phyloP scores from a whole-genome alignment of 306 rosid genomes.

The Glycine tomentella region DNA sequence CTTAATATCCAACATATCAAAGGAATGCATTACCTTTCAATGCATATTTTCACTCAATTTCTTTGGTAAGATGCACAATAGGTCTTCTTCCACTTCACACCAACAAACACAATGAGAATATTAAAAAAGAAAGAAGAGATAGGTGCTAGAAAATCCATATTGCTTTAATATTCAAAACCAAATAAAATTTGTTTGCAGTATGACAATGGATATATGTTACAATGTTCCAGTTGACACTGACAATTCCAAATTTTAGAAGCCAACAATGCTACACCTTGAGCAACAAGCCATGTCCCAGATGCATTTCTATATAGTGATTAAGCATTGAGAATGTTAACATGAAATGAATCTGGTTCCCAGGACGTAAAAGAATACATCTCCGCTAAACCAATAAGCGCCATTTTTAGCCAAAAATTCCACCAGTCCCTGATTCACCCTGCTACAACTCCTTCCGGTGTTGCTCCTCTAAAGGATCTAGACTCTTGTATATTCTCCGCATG shows the following conservation, averaged over 20 bases:
- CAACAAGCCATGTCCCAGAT: conserved; percentile 56
- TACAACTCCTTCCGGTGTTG: conserved; percentile 94
- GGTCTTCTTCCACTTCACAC: conserved; percentile 88
- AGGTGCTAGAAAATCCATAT: conserved; percentile 58
- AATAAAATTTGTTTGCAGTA: conserved; percentile 66
- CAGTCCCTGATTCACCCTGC: conserved; percentile 82
- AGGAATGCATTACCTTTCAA: conserved; percentile 74
- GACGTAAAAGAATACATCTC: conserved; percentile 65
- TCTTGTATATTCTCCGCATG: conserved; percentile 75
- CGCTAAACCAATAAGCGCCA: conserved; percentile 53
- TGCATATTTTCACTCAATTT: conserved; percentile 69
- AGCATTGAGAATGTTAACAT: conserved; percentile 76
- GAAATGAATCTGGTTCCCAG: conserved; percentile 75
- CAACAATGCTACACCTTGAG: conserved; percentile 73
- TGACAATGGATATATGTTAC: conserved; percentile 76
- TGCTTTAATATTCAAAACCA: conserved; percentile 63
- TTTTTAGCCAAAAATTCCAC: conserved; percentile 87
- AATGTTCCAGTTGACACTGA: conserved; percentile 79
- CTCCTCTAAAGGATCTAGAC: conserved; percentile 98
- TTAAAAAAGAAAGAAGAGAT: conserved; percentile 65
- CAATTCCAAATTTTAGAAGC: conserved; percentile 51
- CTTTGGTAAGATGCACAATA: conserved; percentile 83
- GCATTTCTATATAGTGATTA: conserved; percentile 64
- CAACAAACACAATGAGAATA: conserved; percentile 83
- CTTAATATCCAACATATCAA: conserved; percentile 52